Evolutionary conservation across 2,329 filamentous ascomycete genomes (phyloP).

Genomic region (Aspergillus sp.): DNA sequence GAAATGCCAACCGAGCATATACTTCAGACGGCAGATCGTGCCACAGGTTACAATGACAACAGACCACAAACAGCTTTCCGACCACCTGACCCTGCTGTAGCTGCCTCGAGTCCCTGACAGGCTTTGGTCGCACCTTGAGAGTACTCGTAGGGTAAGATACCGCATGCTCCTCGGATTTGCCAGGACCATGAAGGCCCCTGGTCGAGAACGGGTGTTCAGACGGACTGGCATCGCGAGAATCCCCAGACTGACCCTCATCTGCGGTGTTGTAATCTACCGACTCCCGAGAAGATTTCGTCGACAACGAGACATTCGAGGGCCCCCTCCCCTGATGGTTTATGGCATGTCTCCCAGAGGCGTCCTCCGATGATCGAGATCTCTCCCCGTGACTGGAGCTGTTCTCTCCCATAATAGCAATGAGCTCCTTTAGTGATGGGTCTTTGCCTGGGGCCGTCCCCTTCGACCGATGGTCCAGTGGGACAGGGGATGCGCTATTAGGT

Average conservation of each 20-base stretch:
- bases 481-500: too few relatives aligned
- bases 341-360: not conserved
- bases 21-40: conserved; percentile 42
- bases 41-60: conserved; percentile 44
- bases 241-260: conserved; percentile 23
- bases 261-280: conserved; percentile 34
- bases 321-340: not conserved
- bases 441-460: too few relatives aligned
- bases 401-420: too few relatives aligned
- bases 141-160: not conserved
- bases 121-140: conserved; percentile 6
- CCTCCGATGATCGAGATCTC: too few relatives aligned
- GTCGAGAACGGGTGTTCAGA: not conserved
- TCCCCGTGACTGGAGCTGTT: too few relatives aligned
- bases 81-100: conserved; percentile 23
- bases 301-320: conserved; percentile 12
- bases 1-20: conserved; percentile 35
- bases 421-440: too few relatives aligned
- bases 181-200: not conserved
- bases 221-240: conserved; percentile 9
- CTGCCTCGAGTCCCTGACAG: conserved; percentile 13
- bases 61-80: conserved; percentile 43
- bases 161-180: not conserved
- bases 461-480: too few relatives aligned
- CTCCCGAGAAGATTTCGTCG: conserved; percentile 16